Conservation (phyloP, 495 filamentous ascomycete genomes). For the Daldinia loculata region DNA sequence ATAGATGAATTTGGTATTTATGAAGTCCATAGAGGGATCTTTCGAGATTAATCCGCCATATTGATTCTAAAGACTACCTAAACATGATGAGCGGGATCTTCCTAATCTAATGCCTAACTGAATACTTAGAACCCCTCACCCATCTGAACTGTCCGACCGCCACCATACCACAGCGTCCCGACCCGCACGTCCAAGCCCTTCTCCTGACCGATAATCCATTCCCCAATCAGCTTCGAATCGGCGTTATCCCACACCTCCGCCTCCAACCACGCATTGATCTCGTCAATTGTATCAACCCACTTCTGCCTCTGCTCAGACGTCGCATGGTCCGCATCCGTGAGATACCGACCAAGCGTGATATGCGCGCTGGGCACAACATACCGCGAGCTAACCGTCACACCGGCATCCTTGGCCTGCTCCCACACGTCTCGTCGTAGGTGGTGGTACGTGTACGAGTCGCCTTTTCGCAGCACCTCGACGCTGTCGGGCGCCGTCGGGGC, state of each 20-base stretch:
- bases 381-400: conserved; percentile 70
- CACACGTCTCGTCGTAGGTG: conserved; percentile 86
- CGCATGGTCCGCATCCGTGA: conserved; percentile 62
- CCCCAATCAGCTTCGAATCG: conserved; percentile 51
- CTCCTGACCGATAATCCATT: conserved; percentile 83
- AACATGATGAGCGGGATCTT: too few species aligned
- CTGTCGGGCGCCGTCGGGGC: conserved; percentile 43
- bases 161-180: conserved; percentile 86
- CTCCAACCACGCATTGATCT: conserved; percentile 76
- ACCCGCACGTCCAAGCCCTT: conserved; percentile 73
- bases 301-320: conserved; percentile 58
- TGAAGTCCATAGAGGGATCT: neutral
- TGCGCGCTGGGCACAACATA: conserved; percentile 90
- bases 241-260: conserved; percentile 70
- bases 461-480: conserved; percentile 37
- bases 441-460: conserved; percentile 82
- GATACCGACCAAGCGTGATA: conserved; percentile 84
- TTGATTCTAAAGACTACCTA: neutral
- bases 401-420: conserved; percentile 62
- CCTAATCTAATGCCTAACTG: too few species aligned
- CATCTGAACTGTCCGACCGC: conserved; percentile 67
- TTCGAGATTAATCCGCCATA: neutral
- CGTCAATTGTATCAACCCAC: conserved; percentile 74
- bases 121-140: conserved; percentile 67
- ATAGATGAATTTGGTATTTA: neutral